A percentile compares a stretch with the other conserved stretches of the same genome.
Conservation (phyloP, 169 alveolate species). For the Cyclospora cayetanensis region DNA sequence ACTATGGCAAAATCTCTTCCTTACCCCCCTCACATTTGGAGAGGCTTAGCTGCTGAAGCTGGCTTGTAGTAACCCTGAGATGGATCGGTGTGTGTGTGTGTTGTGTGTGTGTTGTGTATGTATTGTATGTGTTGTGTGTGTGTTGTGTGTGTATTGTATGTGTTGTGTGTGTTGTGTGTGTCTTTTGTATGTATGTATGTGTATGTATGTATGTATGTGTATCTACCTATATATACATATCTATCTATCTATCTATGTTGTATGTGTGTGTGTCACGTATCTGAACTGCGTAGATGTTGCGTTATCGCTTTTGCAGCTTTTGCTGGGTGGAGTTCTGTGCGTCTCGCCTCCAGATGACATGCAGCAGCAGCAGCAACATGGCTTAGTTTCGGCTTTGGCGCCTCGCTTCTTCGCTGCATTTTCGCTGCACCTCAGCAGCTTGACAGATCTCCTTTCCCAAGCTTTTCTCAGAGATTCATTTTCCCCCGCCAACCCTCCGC, state of each 20-base stretch:
- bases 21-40: too few species aligned
- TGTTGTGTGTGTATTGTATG: too few species aligned
- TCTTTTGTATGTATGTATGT: neutral
- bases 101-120: too few species aligned
- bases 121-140: too few species aligned
- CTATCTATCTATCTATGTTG: neutral
- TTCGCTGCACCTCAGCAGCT: constrained; percentile 51
- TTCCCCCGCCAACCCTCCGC: constrained; percentile 62
- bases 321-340: constrained; percentile 5
- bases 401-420: constrained; percentile 60
- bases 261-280: neutral
- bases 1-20: too few species aligned
- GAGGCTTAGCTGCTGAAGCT: too few species aligned
- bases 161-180: neutral
- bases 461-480: constrained; percentile 36
- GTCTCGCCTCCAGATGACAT: neutral
- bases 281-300: neutral
- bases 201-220: neutral
- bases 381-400: constrained; percentile 45
- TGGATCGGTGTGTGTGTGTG: too few species aligned
- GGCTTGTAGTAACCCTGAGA: too few species aligned
- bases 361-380: neutral
- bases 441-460: constrained; percentile 6
- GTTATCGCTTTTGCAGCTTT: neutral
- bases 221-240: neutral